phyloP scores from a whole-genome alignment of 192 early-diverging fungal genomes.

The Cladochytrium replicatum region DNA sequence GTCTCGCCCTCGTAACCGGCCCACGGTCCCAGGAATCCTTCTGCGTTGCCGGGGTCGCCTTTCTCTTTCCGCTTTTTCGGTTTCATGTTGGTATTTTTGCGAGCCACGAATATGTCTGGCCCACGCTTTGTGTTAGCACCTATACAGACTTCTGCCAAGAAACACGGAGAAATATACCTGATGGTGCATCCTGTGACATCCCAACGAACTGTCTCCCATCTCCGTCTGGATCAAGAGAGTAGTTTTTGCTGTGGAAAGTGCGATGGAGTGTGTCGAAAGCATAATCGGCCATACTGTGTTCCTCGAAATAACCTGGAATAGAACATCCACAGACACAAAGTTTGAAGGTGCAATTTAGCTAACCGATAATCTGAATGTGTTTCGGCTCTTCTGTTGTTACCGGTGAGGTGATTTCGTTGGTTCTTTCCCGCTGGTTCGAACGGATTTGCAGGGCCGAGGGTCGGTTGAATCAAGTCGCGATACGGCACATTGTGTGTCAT shows the following conservation, averaged over 20 bases:
- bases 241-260: conserved; percentile 70
- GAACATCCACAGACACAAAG: too few species aligned
- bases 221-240: conserved; percentile 69
- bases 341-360: too few species aligned
- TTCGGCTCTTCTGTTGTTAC: conserved; percentile 14
- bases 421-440: conserved; percentile 24
- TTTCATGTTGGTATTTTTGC: too few species aligned
- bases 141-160: too few species aligned
- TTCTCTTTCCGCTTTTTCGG: conserved; percentile 57
- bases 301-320: conserved; percentile 70
- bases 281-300: conserved; percentile 55
- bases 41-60: conserved; percentile 65
- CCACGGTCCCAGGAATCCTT: conserved; percentile 90
- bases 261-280: conserved; percentile 78
- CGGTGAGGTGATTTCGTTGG: conserved; percentile 33
- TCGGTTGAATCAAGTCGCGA: conserved; percentile 26
- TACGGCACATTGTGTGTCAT: conserved; percentile 39
- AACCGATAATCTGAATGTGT: conserved; percentile 1
- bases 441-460: conserved; percentile 33
- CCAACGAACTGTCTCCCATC: too few species aligned
- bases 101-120: too few species aligned
- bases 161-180: too few species aligned
- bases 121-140: too few species aligned
- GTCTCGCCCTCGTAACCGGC: conserved; percentile 83
- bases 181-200: too few species aligned